These are phyloP conservation scores for Flueggea neowawraea DNA, from an alignment of 441 rosid genomes.

Conservation along the genomic window DNA sequence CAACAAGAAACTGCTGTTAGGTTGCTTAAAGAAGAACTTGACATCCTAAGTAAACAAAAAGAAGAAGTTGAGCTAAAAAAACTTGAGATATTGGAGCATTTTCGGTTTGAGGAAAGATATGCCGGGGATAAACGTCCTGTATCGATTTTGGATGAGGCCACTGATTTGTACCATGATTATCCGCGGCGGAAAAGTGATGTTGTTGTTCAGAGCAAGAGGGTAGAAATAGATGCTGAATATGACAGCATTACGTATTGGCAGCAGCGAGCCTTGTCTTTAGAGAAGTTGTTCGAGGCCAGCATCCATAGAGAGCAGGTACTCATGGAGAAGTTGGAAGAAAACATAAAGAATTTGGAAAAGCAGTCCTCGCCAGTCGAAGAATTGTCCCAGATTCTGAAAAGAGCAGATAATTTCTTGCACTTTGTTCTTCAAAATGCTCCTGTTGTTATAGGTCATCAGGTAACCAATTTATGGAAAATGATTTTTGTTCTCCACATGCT, in stretches of 20 bases:
- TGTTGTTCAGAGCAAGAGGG: constrained; percentile 44
- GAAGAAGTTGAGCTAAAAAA: constrained; percentile 84
- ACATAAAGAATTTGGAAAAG: constrained; percentile 63
- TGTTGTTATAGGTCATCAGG: constrained; percentile 96
- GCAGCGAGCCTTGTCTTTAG: constrained; percentile 54
- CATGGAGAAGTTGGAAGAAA: constrained; percentile 70
- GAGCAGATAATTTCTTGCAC: constrained; percentile 97
- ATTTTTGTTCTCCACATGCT: too few species aligned
- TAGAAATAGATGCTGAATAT: constrained; percentile 69
- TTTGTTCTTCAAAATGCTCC: constrained; percentile 96
- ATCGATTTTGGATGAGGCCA: constrained; percentile 51
- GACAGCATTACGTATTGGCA: constrained; percentile 81
- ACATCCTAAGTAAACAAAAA: constrained; percentile 67
- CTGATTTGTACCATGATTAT: constrained; percentile 45
- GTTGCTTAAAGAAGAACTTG: constrained; percentile 80
- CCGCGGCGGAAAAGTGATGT: constrained; percentile 43
- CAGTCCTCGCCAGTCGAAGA: constrained; percentile 88
- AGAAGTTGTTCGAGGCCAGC: constrained; percentile 73
- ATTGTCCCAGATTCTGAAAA: constrained; percentile 70
- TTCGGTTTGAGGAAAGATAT: constrained; percentile 57
- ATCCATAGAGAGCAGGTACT: constrained; percentile 69
- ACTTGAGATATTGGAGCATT: constrained; percentile 81
- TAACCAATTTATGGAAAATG: constrained; percentile 13
- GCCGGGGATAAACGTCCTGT: constrained; percentile 57
- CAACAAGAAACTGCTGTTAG: constrained; percentile 76